A percentile compares a stretch with the other conserved stretches of the same genome.
Conservation (phyloP, 2,329 filamentous ascomycete genomes). For the Aspergillus luchuensis region DNA sequence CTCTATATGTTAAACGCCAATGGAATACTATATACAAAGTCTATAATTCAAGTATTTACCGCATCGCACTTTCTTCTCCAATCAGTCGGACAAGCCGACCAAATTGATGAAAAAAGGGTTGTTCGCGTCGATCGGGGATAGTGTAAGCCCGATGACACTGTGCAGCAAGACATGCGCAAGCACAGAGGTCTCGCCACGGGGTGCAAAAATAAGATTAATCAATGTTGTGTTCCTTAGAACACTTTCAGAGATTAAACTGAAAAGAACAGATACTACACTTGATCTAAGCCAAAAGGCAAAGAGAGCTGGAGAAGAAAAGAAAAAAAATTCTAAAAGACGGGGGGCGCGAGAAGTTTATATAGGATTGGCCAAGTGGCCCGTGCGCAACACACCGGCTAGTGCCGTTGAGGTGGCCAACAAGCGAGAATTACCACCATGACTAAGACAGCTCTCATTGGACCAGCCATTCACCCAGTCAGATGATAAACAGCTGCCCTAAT, state of each 20-base stretch:
- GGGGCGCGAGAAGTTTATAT: constrained; percentile 35
- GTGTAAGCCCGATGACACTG: constrained; percentile 77
- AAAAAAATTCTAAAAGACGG: constrained; percentile 39
- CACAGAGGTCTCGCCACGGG: constrained; percentile 62
- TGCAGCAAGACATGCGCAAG: constrained; percentile 68
- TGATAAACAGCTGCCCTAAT: constrained; percentile 26
- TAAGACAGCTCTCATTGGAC: not conserved
- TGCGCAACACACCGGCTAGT: constrained; percentile 26
- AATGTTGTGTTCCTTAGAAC: constrained; percentile 69
- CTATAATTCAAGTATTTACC: too few relatives aligned
- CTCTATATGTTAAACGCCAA: rapidly evolving
- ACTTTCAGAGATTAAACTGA: constrained; percentile 96
- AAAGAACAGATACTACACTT: constrained; percentile 97
- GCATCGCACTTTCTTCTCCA: constrained; percentile 55
- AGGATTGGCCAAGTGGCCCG: constrained; percentile 14
- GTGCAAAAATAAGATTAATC: constrained; percentile 83
- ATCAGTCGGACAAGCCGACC: constrained; percentile 55
- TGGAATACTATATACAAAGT: too few relatives aligned
- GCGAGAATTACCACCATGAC: constrained; percentile 10
- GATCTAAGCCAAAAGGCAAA: constrained; percentile 73
- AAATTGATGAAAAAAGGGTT: constrained; percentile 61
- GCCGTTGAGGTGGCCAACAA: constrained; percentile 14
- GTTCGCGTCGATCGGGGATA: constrained; percentile 71
- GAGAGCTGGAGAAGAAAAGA: constrained; percentile 53
- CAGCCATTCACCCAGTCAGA: not conserved